Percentiles rank a stretch among this genome's conserved stretches.
These are phyloP conservation scores for Diplodia seriata DNA, from an alignment of 2,329 filamentous ascomycete species.

Conservation along the genomic window DNA sequence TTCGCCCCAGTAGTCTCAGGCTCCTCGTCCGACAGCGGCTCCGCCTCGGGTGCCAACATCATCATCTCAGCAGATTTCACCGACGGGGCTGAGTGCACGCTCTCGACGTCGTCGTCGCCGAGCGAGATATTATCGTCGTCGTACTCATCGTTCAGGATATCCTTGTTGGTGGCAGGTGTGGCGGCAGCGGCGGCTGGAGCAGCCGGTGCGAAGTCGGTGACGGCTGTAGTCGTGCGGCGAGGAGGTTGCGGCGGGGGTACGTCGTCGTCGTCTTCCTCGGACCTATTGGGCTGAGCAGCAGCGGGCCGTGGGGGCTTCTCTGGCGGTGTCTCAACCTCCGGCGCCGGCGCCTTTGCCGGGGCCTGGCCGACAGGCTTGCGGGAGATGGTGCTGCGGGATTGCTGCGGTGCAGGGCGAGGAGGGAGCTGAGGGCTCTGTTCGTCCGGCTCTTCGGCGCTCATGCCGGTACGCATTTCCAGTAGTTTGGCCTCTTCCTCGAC, in stretches of 20 bases:
- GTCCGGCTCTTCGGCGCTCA: not conserved
- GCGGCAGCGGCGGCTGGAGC: not conserved
- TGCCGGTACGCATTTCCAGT: slow-evolving; percentile 21
- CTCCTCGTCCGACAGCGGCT: slow-evolving; percentile 17
- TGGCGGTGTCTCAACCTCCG: slow-evolving; percentile 8
- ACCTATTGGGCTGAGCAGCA: not conserved
- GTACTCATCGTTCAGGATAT: slow-evolving; percentile 5
- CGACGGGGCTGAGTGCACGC: not conserved
- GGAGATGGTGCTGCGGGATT: not conserved
- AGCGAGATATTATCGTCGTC: slow-evolving; percentile 11
- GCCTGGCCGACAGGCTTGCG: slow-evolving; percentile 18
- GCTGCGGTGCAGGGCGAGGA: not conserved
- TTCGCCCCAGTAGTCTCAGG: not conserved
- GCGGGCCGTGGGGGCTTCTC: slow-evolving; percentile 18
- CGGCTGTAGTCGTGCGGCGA: not conserved
- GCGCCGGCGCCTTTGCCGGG: not conserved
- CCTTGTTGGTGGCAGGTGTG: not conserved
- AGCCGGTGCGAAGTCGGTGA: not conserved
- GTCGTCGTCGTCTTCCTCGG: not conserved
- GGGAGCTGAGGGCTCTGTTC: slow-evolving; percentile 4
- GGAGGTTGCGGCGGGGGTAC: not conserved
- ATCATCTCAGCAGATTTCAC: slow-evolving; percentile 8
- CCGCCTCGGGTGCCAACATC: slow-evolving; percentile 25
- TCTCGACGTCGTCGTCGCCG: slow-evolving; percentile 13
- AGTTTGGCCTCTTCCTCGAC: slow-evolving; percentile 27